phyloP scores from a whole-genome alignment of 208 protist species.

The Lotmaria passim region DNA sequence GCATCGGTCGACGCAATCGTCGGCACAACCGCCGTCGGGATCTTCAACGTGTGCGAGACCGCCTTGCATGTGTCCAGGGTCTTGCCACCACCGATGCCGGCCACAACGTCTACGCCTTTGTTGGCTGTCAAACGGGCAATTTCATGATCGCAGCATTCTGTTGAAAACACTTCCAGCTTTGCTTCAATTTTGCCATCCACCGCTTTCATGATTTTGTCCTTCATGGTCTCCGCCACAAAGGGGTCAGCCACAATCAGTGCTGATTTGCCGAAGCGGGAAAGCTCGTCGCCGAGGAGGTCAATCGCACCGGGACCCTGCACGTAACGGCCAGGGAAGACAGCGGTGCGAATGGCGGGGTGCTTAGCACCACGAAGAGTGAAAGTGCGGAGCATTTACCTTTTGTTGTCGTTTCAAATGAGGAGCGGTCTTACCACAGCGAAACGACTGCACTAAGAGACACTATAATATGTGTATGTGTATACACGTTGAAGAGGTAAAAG shows the following conservation, averaged over 20 bases:
- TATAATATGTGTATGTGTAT: no score
- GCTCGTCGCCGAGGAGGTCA: conserved; percentile 25
- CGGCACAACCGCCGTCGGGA: conserved; percentile 29
- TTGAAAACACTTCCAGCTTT: conserved; percentile 18
- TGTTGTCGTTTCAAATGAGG: neutral
- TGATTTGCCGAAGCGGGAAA: conserved; percentile 25
- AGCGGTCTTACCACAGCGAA: no score
- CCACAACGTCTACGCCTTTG: conserved; percentile 16
- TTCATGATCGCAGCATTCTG: conserved; percentile 36
- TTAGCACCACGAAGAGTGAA: neutral
- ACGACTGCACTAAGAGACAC: no score
- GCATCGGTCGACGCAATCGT: conserved; percentile 40
- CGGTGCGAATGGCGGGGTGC: conserved; percentile 1
- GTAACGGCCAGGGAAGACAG: conserved; percentile 42
- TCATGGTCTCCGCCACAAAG: conserved; percentile 19
- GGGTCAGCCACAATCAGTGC: neutral
- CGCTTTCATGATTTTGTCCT: conserved; percentile 4
- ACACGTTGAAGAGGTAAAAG: no score
- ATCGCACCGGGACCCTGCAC: conserved; percentile 39
- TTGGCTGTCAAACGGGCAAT: conserved; percentile 18
- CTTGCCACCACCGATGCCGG: conserved; percentile 41
- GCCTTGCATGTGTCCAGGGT: conserved; percentile 39
- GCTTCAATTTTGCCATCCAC: conserved; percentile 8
- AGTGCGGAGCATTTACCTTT: neutral
- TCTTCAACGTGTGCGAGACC: conserved; percentile 33